A percentile compares a stretch with the other conserved stretches of the same genome.
These are phyloP conservation scores for Euryodendron excelsum DNA, from an alignment of 148 eudicot genomes.

Conservation along the genomic window DNA sequence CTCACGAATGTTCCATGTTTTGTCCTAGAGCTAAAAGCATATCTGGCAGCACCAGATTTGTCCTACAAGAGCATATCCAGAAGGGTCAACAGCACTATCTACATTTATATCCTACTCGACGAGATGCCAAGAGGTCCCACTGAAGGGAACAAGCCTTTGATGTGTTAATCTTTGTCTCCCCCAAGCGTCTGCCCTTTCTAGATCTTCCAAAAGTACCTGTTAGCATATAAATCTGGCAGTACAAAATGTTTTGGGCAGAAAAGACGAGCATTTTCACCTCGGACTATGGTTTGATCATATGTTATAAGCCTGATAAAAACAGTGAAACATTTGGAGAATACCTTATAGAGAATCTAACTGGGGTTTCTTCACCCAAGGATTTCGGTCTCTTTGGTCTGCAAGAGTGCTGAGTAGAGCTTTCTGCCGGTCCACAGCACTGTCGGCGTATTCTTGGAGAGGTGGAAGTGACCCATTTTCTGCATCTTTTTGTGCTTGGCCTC, in stretches of 20 bases:
- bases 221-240: background rate
- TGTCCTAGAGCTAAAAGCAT: background rate
- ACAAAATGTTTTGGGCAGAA: background rate
- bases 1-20: too few relatives aligned
- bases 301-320: background rate
- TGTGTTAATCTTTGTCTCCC: background rate
- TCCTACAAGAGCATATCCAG: background rate
- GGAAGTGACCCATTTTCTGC: constrained; percentile 61
- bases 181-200: background rate
- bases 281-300: background rate
- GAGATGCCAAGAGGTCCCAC: background rate
- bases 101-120: background rate
- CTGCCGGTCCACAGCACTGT: constrained; percentile 53
- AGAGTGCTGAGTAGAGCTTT: constrained; percentile 37
- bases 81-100: background rate
- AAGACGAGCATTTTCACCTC: background rate
- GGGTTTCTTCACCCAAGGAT: constrained; percentile 36
- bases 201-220: background rate
- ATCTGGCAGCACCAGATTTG: constrained; percentile 1
- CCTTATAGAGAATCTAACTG: constrained; percentile 47
- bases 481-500: constrained; percentile 52
- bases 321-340: background rate
- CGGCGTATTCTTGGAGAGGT: constrained; percentile 65
- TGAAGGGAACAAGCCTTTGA: background rate
- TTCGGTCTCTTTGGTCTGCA: constrained; percentile 42